Conservation (phyloP, 2,329 filamentous ascomycete species). For the Tolypocladium ovalisporum region DNA sequence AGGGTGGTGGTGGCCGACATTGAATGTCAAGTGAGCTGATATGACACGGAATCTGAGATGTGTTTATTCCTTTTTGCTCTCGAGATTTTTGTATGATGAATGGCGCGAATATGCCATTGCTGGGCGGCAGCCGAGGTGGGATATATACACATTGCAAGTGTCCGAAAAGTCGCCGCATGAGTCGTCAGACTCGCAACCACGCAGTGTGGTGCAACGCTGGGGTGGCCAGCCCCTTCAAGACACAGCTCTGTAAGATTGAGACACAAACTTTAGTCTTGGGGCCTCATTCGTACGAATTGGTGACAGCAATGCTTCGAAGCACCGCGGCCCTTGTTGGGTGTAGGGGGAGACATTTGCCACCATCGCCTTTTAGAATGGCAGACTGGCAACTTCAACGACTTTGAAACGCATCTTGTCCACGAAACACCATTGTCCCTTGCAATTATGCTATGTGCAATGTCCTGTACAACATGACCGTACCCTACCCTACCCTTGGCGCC, state of each 20-base stretch:
- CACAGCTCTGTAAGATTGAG: not conserved
- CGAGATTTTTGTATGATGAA: not conserved
- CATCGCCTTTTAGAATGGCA: not conserved
- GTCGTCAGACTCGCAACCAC: not conserved
- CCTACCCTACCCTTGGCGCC: constrained; percentile 2
- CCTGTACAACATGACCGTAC: constrained; percentile 3
- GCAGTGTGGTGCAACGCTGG: not conserved
- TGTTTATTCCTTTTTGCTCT: not conserved
- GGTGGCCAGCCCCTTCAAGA: not conserved
- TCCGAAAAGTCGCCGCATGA: constrained; percentile 11
- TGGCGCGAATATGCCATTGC: not conserved
- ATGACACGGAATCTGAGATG: not conserved
- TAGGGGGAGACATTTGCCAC: not conserved
- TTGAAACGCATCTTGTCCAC: not conserved
- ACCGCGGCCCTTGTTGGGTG: not conserved
- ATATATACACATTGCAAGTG: constrained; percentile 12
- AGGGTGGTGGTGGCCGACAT: constrained; percentile 2
- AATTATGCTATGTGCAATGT: constrained; percentile 4
- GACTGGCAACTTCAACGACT: too few relatives aligned
- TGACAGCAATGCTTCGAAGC: not conserved
- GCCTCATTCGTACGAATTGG: not conserved
- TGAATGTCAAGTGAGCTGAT: not conserved
- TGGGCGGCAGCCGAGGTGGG: not conserved
- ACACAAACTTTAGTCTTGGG: not conserved
- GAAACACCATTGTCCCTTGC: not conserved